Evolutionary conservation across 257 asterid genomes (phyloP).

Genomic region (Salvia hispanica): DNA sequence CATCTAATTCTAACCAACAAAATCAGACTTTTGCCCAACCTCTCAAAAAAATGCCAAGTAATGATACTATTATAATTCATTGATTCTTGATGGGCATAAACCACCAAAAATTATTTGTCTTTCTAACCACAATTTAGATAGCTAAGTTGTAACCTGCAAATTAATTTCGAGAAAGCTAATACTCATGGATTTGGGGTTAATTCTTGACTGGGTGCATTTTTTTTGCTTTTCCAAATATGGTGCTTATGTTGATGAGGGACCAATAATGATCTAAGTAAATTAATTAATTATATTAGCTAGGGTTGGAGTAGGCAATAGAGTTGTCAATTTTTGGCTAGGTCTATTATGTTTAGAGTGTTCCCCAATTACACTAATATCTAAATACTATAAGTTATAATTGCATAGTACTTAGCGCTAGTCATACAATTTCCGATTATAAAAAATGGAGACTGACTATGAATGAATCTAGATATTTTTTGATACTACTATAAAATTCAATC

Average conservation of each 20-base stretch:
- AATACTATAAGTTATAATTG: no score
- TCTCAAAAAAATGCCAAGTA: slow-evolving; percentile 12
- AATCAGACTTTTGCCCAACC: slow-evolving; percentile 39
- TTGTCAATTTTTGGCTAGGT: background rate
- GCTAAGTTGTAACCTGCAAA: slow-evolving; percentile 34
- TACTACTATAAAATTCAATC: no score
- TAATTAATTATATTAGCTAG: background rate
- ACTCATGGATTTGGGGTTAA: slow-evolving; percentile 10
- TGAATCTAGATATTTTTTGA: no score
- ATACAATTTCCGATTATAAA: no score
- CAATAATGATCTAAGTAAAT: background rate
- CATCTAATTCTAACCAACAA: slow-evolving; percentile 31
- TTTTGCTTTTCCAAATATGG: background rate
- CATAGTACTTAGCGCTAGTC: no score
- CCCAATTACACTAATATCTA: background rate
- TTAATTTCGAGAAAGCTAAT: background rate
- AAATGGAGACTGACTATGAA: no score
- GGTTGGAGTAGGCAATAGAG: background rate
- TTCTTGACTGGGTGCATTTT: background rate
- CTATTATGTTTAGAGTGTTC: background rate
- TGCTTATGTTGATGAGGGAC: slow-evolving; percentile 13
- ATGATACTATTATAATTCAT: slow-evolving; percentile 10
- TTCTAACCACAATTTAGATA: slow-evolving; percentile 32
- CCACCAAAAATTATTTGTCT: slow-evolving; percentile 37
- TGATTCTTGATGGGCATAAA: slow-evolving; percentile 41